A percentile compares a stretch with the other conserved stretches of the same genome.
These are phyloP conservation scores for Trichoderma sp. DNA, from an alignment of 2,329 filamentous ascomycete species.

Conservation along the genomic window DNA sequence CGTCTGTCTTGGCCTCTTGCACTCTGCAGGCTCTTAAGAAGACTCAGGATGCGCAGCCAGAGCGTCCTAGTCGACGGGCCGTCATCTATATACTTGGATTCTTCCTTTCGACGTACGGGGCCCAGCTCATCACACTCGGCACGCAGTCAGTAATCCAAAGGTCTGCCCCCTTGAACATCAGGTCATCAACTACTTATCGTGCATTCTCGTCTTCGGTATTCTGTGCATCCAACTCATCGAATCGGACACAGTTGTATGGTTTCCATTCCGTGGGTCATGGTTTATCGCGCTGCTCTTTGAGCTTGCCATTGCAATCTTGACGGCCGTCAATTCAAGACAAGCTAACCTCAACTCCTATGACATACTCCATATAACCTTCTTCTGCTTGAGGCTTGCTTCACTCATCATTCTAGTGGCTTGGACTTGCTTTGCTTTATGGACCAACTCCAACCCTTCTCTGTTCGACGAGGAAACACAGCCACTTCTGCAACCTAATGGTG, in stretches of 20 bases:
- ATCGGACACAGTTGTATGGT: constrained; percentile 55
- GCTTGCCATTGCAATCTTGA: constrained; percentile 42
- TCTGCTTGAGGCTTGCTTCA: constrained; percentile 24
- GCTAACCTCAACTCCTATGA: constrained; percentile 24
- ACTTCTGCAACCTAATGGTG: constrained; percentile 45
- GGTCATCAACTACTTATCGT: constrained; percentile 61
- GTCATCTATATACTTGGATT: constrained; percentile 47
- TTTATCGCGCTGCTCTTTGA: constrained; percentile 60
- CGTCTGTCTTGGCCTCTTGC: constrained; percentile 53
- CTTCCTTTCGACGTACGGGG: constrained; percentile 48
- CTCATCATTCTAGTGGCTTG: constrained; percentile 37
- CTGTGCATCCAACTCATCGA: constrained; percentile 58
- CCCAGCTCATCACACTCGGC: constrained; percentile 47
- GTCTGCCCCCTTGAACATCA: constrained; percentile 44
- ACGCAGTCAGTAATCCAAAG: constrained; percentile 7
- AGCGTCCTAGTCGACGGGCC: constrained; percentile 26
- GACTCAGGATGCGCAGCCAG: constrained; percentile 19
- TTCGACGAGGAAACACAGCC: constrained; percentile 61
- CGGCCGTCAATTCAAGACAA: constrained; percentile 18
- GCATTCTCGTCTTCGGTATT: constrained; percentile 64
- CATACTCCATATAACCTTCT: constrained; percentile 29
- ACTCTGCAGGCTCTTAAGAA: constrained; percentile 50
- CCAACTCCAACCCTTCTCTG: constrained; percentile 29
- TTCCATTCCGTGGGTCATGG: constrained; percentile 66
- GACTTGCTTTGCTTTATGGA: constrained; percentile 30